phyloP scores from a whole-genome alignment of 495 filamentous ascomycete species.

The Schizothecium vesticola region DNA sequence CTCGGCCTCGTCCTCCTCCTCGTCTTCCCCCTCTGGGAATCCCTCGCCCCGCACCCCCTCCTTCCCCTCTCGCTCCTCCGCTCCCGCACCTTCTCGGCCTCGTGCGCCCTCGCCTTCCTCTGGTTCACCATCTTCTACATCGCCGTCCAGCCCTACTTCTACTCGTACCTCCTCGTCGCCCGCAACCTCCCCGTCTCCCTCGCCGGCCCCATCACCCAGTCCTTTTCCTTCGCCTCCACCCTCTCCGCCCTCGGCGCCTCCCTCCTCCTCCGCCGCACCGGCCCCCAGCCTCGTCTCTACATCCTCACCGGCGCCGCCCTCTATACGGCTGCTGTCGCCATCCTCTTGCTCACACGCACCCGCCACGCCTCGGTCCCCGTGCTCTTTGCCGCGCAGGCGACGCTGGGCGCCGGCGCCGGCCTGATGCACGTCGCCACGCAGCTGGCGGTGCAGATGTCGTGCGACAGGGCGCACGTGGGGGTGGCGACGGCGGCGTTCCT shows the following conservation, averaged over 20 bases:
- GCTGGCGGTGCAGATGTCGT: constrained; percentile 52
- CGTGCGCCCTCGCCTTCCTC: constrained; percentile 50
- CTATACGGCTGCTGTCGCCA: constrained; percentile 53
- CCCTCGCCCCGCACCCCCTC: constrained; percentile 51
- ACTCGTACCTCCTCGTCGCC: constrained; percentile 61
- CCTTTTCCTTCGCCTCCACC: constrained; percentile 48
- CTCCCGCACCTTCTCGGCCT: constrained; percentile 57
- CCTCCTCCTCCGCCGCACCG: constrained; percentile 43
- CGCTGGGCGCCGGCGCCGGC: constrained; percentile 60
- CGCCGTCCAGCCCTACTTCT: constrained; percentile 56
- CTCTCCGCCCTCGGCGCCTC: constrained; percentile 51
- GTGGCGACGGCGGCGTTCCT: constrained; percentile 54
- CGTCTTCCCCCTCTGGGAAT: constrained; percentile 56
- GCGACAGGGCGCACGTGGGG: constrained; percentile 55
- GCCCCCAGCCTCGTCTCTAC: constrained; percentile 25
- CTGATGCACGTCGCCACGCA: constrained; percentile 53
- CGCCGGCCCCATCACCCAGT: constrained; percentile 49
- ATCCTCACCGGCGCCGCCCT: constrained; percentile 50
- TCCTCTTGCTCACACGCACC: constrained; percentile 64
- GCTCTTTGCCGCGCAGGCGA: constrained; percentile 63
- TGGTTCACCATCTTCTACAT: constrained; percentile 60
- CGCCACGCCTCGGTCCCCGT: constrained; percentile 45
- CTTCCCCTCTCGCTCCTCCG: constrained; percentile 54
- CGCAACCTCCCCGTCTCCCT: constrained; percentile 48
- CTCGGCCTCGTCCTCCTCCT: constrained; percentile 51